Percentiles rank a stretch among this genome's conserved stretches.
Conservation (phyloP, 768 basidiomycete genomes). For the Chalciporus chontae region DNA sequence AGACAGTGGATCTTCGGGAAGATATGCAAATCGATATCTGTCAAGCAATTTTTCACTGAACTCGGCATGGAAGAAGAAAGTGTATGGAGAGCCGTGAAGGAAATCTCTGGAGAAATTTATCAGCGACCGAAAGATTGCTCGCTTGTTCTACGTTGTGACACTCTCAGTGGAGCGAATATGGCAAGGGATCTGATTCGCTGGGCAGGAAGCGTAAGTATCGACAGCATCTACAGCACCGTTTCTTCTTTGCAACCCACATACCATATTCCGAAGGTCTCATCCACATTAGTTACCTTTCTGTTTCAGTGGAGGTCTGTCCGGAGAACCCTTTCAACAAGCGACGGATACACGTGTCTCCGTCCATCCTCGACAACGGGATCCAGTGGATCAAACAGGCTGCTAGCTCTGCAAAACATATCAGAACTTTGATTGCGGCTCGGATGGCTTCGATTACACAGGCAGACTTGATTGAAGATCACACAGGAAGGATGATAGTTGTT, state of each 20-base stretch:
- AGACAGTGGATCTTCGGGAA: not conserved
- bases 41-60: conserved; percentile 3
- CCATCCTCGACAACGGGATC: not conserved
- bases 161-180: conserved; percentile 53
- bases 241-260: conserved; percentile 3
- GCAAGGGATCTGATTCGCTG: conserved; percentile 53
- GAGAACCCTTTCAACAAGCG: conserved; percentile 39
- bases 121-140: conserved; percentile 54
- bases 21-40: conserved; percentile 7
- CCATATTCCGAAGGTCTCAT: conserved; percentile 21
- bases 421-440: conserved; percentile 33
- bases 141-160: conserved; percentile 56
- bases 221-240: conserved; percentile 31
- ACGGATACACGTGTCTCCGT: not conserved
- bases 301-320: conserved; percentile 21
- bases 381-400: conserved; percentile 5
- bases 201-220: conserved; percentile 43
- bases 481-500: not conserved
- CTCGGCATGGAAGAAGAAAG: conserved; percentile 23
- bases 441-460: not conserved
- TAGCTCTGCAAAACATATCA: conserved; percentile 26
- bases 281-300: conserved; percentile 33
- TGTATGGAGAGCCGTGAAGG: conserved; percentile 51
- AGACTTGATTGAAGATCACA: not conserved
- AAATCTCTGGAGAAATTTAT: conserved; percentile 51